A percentile compares a stretch with the other conserved stretches of the same genome.
Conservation (phyloP, 2,329 filamentous ascomycete species). For the Pyrenochaeta sp. region DNA sequence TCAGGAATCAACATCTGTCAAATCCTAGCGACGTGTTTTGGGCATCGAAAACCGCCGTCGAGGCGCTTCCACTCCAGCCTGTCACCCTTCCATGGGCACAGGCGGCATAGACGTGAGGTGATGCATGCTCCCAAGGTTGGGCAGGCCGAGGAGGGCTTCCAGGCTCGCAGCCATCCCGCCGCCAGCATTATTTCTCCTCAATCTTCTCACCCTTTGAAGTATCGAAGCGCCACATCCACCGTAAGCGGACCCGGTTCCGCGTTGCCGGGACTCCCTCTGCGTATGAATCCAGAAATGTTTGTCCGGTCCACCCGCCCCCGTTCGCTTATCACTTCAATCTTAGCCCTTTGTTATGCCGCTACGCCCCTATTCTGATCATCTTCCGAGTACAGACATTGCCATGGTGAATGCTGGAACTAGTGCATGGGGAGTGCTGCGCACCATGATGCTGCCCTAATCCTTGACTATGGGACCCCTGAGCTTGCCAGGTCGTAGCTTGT, state of each 20-base stretch:
- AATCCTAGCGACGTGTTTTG: background rate
- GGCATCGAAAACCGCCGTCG: background rate
- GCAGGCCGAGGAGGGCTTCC: too few species aligned
- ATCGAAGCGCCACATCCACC: slow-evolving; percentile 1
- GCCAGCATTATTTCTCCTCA: too few species aligned
- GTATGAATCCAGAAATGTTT: background rate
- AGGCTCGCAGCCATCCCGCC: too few species aligned
- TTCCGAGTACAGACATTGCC: background rate
- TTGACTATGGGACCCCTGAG: background rate
- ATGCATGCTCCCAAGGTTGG: too few species aligned
- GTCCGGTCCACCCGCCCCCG: background rate
- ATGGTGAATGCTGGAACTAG: background rate
- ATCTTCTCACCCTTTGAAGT: background rate
- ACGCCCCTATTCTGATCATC: slow-evolving; percentile 4
- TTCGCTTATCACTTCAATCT: slow-evolving; percentile 1
- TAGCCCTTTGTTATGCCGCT: slow-evolving; percentile 5
- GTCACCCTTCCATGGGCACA: background rate
- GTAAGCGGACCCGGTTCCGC: background rate
- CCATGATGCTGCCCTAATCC: background rate
- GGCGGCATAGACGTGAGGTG: too few species aligned
- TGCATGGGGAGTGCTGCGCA: background rate
- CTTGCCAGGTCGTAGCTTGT: background rate
- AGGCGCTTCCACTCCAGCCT: background rate
- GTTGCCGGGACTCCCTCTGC: background rate
- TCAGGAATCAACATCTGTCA: background rate